phyloP scores from a whole-genome alignment of 108 stramenopile species.

The Nitzschia sp. region DNA sequence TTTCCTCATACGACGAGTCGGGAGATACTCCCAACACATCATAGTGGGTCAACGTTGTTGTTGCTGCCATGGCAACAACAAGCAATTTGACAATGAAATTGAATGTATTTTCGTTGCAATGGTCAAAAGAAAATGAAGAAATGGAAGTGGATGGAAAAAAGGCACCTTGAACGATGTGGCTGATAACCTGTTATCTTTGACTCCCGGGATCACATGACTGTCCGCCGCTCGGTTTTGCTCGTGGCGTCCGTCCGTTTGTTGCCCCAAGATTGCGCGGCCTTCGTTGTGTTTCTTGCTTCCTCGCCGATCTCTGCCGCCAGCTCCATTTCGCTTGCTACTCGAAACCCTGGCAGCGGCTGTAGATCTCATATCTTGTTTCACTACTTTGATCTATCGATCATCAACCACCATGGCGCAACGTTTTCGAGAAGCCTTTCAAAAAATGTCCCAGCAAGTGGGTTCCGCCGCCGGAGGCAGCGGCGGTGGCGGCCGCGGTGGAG shows the following conservation, averaged over 20 bases:
- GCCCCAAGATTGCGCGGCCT: no score
- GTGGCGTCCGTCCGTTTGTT: no score
- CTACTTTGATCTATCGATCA: no score
- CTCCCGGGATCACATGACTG: no score
- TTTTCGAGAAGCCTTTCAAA: constrained; percentile 81
- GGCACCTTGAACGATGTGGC: neutral
- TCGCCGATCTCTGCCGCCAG: no score
- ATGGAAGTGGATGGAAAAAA: neutral
- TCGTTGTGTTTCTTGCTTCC: no score
- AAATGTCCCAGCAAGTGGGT: constrained; percentile 76
- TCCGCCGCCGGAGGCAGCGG: constrained; percentile 44
- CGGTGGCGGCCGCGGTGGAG: constrained; percentile 69
- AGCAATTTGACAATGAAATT: no score
- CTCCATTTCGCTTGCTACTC: no score
- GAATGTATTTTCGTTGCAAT: neutral
- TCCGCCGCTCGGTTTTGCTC: no score
- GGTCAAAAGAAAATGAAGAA: neutral
- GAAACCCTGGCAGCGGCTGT: no score
- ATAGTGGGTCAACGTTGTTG: constrained; percentile 54
- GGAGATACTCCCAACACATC: constrained; percentile 69
- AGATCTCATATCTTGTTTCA: no score
- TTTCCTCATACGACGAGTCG: constrained; percentile 61
- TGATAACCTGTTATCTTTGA: no score
- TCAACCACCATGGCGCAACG: constrained; percentile 72
- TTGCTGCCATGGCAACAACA: neutral